Evolutionary conservation across 75 land plant species (phyloP).

Genomic region (Larix kaempferi): DNA sequence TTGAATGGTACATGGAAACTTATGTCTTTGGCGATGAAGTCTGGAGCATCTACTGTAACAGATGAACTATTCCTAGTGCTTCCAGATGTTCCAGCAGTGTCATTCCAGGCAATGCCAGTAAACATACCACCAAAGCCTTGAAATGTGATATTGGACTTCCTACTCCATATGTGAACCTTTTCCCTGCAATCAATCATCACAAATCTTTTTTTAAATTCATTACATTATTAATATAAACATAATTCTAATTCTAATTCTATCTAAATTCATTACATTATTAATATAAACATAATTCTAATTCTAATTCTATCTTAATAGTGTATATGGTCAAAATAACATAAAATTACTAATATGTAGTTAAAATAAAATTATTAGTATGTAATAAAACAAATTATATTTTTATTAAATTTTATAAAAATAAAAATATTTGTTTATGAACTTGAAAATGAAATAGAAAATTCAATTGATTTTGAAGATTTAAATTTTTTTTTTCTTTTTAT

Average conservation of each 20-base stretch:
- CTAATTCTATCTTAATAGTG: no score
- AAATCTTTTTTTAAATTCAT: background rate
- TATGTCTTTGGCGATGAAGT: conserved; percentile 62
- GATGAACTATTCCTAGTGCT: conserved; percentile 40
- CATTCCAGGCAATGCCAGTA: conserved; percentile 54
- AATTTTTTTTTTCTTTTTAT: no score
- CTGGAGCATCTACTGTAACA: conserved; percentile 27
- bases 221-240: background rate
- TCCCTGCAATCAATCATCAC: conserved; percentile 47
- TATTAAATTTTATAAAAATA: no score
- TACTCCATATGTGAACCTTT: conserved; percentile 54
- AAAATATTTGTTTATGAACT: no score
- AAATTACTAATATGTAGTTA: no score
- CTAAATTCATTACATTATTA: background rate
- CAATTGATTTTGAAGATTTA: no score
- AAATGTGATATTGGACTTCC: conserved; percentile 64
- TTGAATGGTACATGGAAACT: conserved; percentile 52
- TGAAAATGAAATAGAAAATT: no score
- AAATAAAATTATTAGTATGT: no score
- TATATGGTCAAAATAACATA: no score
- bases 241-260: no score
- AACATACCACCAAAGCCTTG: conserved; percentile 61
- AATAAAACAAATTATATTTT: no score
- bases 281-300: no score
- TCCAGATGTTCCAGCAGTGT: conserved; percentile 43